Evolutionary conservation across 2,329 filamentous ascomycete species (phyloP).

Genomic region (Fusarium sp.): DNA sequence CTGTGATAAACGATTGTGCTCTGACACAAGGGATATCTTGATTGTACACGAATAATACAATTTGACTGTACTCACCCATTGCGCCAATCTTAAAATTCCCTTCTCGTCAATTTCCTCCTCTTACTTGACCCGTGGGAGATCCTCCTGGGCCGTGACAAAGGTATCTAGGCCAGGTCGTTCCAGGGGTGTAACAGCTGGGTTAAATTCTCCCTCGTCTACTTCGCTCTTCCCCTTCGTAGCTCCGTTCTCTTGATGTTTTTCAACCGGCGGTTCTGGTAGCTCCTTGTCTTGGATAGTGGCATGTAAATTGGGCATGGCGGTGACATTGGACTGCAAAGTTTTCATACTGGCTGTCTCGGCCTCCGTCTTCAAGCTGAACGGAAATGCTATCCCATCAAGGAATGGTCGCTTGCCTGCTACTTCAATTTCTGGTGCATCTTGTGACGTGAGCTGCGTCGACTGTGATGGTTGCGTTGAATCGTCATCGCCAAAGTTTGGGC

Average conservation of each 20-base stretch:
- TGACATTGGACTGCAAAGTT: conserved; percentile 63
- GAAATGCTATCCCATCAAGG: conserved; percentile 74
- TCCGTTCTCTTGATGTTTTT: neutral
- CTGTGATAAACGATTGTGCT: conserved; percentile 21
- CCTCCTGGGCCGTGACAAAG: conserved; percentile 63
- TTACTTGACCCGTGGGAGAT: conserved; percentile 48
- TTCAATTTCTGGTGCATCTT: conserved; percentile 55
- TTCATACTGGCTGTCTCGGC: conserved; percentile 75
- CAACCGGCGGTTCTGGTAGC: neutral
- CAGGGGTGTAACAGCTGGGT: conserved; percentile 1
- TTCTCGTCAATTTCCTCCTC: conserved; percentile 12
- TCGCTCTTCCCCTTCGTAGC: conserved; percentile 6
- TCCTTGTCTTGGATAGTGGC: conserved; percentile 46
- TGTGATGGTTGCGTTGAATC: conserved; percentile 27
- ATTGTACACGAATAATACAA: conserved; percentile 24
- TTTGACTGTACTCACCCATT: conserved; percentile 21
- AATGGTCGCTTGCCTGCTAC: conserved; percentile 70
- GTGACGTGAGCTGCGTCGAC: conserved; percentile 27
- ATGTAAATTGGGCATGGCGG: conserved; percentile 43
- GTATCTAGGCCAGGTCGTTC: conserved; percentile 59
- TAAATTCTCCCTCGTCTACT: conserved; percentile 7
- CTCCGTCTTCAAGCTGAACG: conserved; percentile 74
- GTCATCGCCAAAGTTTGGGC: conserved; percentile 30
- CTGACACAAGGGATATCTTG: conserved; percentile 23
- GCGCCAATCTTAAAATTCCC: conserved; percentile 19